These are phyloP conservation scores for Rehmannia glutinosa DNA, from an alignment of 257 asterid species.

Conservation along the genomic window DNA sequence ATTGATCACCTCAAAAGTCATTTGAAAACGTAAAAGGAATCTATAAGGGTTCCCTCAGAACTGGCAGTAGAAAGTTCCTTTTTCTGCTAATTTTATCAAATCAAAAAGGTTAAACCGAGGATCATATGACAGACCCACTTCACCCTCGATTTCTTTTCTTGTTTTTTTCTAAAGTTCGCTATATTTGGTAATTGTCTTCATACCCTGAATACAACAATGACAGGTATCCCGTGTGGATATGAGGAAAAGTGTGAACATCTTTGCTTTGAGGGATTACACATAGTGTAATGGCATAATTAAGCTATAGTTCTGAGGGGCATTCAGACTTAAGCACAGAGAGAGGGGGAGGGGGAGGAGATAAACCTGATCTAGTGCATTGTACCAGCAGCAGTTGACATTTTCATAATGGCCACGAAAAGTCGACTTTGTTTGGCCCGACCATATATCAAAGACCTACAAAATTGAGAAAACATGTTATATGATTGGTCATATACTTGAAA, in stretches of 20 bases:
- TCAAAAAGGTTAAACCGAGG: no score
- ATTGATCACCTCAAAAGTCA: not conserved
- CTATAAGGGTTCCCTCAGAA: not conserved
- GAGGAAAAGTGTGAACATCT: no score
- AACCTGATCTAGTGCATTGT: constrained; percentile 80
- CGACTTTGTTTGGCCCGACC: constrained; percentile 81
- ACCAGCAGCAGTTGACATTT: constrained; percentile 88
- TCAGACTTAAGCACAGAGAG: not conserved
- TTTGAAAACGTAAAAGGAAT: not conserved
- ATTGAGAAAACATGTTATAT: constrained; percentile 16
- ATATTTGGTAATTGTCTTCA: no score
- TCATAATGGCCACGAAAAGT: constrained; percentile 85
- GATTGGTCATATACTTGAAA: constrained; percentile 1
- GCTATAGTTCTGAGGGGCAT: not conserved
- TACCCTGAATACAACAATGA: no score
- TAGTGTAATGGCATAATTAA: not conserved
- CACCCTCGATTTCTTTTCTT: no score
- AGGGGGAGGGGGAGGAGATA: constrained; percentile 6
- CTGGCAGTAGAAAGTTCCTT: no score
- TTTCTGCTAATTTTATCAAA: no score
- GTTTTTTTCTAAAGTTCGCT: no score
- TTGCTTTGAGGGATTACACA: not conserved
- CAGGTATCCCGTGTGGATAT: no score
- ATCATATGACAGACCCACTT: no score
- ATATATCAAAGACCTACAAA: constrained; percentile 70